phyloP scores from a whole-genome alignment of 176 grass and related monocot genomes.

The Carex myosuroides region DNA sequence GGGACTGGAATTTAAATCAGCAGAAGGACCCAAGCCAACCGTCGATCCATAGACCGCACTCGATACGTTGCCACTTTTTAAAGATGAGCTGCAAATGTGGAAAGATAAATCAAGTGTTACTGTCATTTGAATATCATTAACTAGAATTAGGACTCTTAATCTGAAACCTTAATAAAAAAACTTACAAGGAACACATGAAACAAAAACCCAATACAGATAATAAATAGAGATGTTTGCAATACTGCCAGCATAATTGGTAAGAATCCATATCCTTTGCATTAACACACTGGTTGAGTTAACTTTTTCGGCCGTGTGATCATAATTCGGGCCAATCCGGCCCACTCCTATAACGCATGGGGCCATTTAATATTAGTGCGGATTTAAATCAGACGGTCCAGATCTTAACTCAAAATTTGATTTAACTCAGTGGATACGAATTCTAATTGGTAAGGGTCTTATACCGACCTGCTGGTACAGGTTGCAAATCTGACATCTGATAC shows the following conservation, averaged over 20 bases:
- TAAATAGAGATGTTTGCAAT: background rate
- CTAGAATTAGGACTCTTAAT: background rate
- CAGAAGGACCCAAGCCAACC: background rate
- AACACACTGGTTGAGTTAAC: too few relatives aligned
- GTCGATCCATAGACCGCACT: conserved; percentile 17
- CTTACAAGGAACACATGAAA: background rate
- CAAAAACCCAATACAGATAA: background rate
- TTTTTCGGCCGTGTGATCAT: too few relatives aligned
- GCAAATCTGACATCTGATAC: background rate
- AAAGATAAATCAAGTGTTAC: background rate
- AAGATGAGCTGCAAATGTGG: conserved; percentile 18
- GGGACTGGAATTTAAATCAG: conserved; percentile 18
- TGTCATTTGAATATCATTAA: background rate
- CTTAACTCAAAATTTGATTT: too few relatives aligned
- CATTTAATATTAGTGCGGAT: too few relatives aligned
- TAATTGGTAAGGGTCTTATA: too few relatives aligned
- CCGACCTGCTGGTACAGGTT: background rate
- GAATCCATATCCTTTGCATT: too few relatives aligned
- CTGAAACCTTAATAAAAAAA: background rate
- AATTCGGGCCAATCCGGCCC: too few relatives aligned
- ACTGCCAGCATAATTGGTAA: background rate
- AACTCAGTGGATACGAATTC: too few relatives aligned
- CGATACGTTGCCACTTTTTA: conserved; percentile 28
- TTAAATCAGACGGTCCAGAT: too few relatives aligned
- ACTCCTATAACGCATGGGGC: too few relatives aligned